Base-by-base conservation (phyloP, 352 stramenopile species). In the Phytopythium delawarense region DNA sequence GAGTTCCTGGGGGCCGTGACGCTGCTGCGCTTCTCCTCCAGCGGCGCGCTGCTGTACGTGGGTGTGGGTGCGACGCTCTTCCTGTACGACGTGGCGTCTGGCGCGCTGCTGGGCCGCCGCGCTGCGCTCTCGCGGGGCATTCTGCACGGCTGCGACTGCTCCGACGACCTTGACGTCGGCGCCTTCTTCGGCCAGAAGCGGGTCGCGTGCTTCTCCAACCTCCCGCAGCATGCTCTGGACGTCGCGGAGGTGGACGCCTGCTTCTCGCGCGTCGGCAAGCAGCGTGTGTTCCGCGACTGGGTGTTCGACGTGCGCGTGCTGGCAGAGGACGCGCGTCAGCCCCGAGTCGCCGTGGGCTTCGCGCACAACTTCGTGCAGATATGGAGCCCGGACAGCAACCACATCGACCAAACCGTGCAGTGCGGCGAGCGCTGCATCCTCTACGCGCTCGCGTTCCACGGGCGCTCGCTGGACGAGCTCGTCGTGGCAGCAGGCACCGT, bases 291-390 rank as follows among this genome's bases (percentile, higher is more conserved):
- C 67, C 67, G 72, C n/a, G 84, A 96, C 63, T 95, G 86, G 87
- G 81, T 96, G 39, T 89, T 94, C 23, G 86, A 94, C 64, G 82
- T 84, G 59, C 82, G 84, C 44, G 64, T 94, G 35, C 71, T 76
- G 11, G 21, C 30, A 6, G 32, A 65, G 20, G 57, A 58, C 23
- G 51, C 50, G 15, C 20, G 16, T 11, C 74, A 78, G 44, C 70
- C 77, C 7, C 48, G 69, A 16, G 67, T 86, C 37, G 87, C 79
- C 11, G 69, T 95, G n/a, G 87, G 87, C 4, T 56, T 95, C 16
- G 85, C 85, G 32, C 85, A 96, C 71, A 96, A 96, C 65, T 86
- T 89, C 9, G 75, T 96, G 35, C 79, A 94, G 66, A 69, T 96
- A 35, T 96, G 86, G 85, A 62, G 87, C 42, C 71, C 79, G 0